These are phyloP conservation scores for Pyronema domesticum DNA, from an alignment of 495 filamentous ascomycete species.

Conservation along the genomic window DNA sequence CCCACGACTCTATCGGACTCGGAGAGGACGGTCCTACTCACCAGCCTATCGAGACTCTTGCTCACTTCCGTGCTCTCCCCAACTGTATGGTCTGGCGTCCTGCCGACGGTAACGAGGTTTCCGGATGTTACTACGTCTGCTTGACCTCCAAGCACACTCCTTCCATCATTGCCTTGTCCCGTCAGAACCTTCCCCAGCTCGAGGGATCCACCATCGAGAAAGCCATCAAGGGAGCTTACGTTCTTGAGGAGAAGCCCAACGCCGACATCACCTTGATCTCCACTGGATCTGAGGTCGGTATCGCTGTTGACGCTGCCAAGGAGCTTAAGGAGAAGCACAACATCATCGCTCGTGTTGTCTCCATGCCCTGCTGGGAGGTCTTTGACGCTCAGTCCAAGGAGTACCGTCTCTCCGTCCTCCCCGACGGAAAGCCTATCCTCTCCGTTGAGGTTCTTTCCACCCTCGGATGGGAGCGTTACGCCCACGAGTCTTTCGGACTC, in stretches of 20 bases:
- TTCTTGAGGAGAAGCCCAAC: constrained; percentile 62
- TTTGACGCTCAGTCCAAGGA: constrained; percentile 89
- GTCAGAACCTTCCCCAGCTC: constrained; percentile 96
- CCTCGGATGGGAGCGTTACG: constrained; percentile 20
- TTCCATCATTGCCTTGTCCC: constrained; percentile 80
- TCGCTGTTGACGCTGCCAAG: constrained; percentile 81
- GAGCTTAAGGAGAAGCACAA: constrained; percentile 77
- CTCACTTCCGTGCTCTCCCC: constrained; percentile 95
- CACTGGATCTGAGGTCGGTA: constrained; percentile 88
- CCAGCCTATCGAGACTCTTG: constrained; percentile 98
- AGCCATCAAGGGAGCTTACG: constrained; percentile 88
- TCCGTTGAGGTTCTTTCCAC: constrained; percentile 91
- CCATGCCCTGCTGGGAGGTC: constrained; percentile 91
- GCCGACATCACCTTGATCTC: constrained; percentile 82
- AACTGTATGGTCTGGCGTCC: constrained; percentile 99
- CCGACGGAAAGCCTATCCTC: constrained; percentile 83
- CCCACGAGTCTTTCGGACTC: constrained; percentile 48
- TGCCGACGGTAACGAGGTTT: constrained; percentile 96
- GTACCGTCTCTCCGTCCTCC: constrained; percentile 77
- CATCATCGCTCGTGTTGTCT: constrained; percentile 80
- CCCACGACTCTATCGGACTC: constrained; percentile 98
- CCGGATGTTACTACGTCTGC: constrained; percentile 91
- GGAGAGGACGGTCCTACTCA: constrained; percentile 98
- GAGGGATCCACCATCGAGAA: constrained; percentile 76
- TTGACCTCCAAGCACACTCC: constrained; percentile 83